phyloP scores from a whole-genome alignment of 345 rosid species.

The Populus alba region DNA sequence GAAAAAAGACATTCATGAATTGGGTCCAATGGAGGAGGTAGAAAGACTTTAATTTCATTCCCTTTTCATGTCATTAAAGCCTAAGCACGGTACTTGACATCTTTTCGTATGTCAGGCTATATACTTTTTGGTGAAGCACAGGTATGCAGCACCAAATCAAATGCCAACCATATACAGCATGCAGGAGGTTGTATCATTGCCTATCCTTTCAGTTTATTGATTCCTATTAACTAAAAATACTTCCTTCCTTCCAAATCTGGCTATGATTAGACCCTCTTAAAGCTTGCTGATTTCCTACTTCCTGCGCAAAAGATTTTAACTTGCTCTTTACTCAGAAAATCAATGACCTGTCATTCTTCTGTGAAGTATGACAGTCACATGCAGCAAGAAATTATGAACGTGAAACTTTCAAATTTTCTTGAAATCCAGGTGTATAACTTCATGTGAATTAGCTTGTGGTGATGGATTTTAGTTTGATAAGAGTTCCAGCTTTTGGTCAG shows the following conservation, averaged over 20 bases:
- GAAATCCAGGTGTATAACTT: background rate
- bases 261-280: background rate
- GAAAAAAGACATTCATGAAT: slow-evolving; percentile 63
- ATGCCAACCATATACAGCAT: slow-evolving; percentile 47
- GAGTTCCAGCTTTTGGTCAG: background rate
- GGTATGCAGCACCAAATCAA: slow-evolving; percentile 37
- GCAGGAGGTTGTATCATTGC: slow-evolving; percentile 53
- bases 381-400: background rate
- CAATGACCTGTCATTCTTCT: background rate
- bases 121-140: background rate
- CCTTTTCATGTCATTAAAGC: background rate
- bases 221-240: background rate
- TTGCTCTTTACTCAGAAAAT: background rate
- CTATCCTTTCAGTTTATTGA: background rate
- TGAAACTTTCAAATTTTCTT: background rate
- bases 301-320: background rate
- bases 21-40: slow-evolving; percentile 89
- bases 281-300: background rate
- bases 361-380: background rate
- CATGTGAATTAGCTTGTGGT: background rate
- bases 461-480: background rate
- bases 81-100: background rate
- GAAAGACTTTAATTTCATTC: background rate
- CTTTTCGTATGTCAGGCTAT: slow-evolving; percentile 33
- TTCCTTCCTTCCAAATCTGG: background rate